Conservation (phyloP, 345 rosid species). For the Populus euphratica region DNA sequence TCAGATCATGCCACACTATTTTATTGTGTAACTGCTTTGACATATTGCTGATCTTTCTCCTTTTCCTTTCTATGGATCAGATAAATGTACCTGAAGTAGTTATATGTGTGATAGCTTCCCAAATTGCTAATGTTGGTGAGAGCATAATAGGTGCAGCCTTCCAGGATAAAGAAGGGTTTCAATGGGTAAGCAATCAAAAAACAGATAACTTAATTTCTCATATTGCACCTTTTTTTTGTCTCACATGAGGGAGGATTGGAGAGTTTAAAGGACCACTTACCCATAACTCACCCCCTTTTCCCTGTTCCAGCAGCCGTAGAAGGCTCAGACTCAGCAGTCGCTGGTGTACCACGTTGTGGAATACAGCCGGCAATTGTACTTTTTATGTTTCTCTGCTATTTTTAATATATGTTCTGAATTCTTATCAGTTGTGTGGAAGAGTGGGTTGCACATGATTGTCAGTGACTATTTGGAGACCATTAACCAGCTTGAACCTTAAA, state of each 20-base stretch:
- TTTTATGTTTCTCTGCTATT: background rate
- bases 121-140: slow-evolving; percentile 90
- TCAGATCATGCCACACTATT: background rate
- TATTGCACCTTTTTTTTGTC: background rate
- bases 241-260: background rate
- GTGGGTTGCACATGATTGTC: background rate
- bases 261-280: background rate
- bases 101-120: slow-evolving; percentile 83
- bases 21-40: background rate
- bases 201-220: background rate
- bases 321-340: background rate
- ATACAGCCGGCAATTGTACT: background rate
- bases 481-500: background rate
- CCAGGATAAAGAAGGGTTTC: slow-evolving; percentile 85
- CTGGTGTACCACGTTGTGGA: background rate
- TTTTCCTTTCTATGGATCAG: slow-evolving; percentile 36
- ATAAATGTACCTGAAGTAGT: slow-evolving; percentile 62
- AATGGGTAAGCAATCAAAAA: slow-evolving; percentile 54
- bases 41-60: background rate
- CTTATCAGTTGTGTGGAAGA: background rate
- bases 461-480: background rate
- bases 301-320: background rate
- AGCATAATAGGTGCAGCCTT: slow-evolving; percentile 82
- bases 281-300: background rate
- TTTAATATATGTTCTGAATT: background rate